Evolutionary conservation across 495 filamentous ascomycete genomes (phyloP).

Genomic region (Chaetomium fimeti): DNA sequence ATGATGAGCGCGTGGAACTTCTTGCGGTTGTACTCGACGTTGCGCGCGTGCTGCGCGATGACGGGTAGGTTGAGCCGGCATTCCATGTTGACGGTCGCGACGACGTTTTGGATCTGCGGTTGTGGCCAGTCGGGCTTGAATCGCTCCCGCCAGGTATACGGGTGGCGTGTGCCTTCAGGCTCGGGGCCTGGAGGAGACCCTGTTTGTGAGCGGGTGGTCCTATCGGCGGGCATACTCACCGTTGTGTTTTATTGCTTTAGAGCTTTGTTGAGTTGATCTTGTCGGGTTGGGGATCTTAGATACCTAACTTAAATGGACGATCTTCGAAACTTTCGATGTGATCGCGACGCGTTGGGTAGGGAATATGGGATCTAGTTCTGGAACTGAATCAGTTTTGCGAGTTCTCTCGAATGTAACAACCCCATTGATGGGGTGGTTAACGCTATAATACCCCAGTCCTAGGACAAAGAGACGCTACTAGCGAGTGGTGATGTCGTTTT

Average conservation of each 20-base stretch:
- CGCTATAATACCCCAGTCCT: background rate
- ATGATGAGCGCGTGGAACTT: constrained; percentile 98
- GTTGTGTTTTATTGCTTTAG: background rate
- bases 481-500: background rate
- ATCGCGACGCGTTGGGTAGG: background rate
- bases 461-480: background rate
- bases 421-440: background rate
- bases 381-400: background rate
- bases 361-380: background rate
- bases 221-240: background rate
- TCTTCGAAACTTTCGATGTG: background rate
- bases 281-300: background rate
- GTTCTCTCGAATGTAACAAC: background rate
- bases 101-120: constrained; percentile 64
- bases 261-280: background rate
- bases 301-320: background rate
- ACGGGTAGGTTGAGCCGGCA: constrained; percentile 93
- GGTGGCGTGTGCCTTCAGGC: background rate
- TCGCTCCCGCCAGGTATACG: background rate
- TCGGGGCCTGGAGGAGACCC: background rate
- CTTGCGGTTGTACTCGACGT: constrained; percentile 95
- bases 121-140: constrained; percentile 26
- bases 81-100: constrained; percentile 94
- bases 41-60: constrained; percentile 90
- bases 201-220: background rate